A percentile compares a stretch with the other conserved stretches of the same genome.
Conservation (phyloP, 257 asterid species). For the Petrea volubilis region DNA sequence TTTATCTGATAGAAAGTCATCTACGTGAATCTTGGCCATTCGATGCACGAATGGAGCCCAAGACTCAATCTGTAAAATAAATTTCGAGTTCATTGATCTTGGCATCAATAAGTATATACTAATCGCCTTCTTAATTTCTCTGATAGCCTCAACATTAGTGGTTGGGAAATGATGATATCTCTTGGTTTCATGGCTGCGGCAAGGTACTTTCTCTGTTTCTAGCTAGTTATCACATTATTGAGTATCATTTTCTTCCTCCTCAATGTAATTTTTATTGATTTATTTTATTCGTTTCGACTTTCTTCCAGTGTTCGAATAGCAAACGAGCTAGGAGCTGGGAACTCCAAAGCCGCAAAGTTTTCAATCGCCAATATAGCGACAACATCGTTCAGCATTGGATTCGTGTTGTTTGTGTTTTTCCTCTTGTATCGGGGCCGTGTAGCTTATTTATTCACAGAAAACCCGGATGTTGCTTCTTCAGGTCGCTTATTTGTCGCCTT, state of each 20-base stretch:
- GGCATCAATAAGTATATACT: background rate
- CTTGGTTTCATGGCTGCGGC: slow-evolving; percentile 57
- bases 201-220: slow-evolving; percentile 30
- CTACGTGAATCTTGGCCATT: too few relatives aligned
- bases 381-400: slow-evolving; percentile 43
- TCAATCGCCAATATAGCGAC: slow-evolving; percentile 33
- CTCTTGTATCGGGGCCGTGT: slow-evolving; percentile 34
- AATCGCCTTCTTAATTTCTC: background rate
- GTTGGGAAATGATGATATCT: slow-evolving; percentile 58
- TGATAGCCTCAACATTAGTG: slow-evolving; percentile 48
- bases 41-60: too few relatives aligned
- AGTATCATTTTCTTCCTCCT: background rate
- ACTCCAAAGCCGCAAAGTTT: slow-evolving; percentile 45
- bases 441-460: slow-evolving; percentile 40
- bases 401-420: slow-evolving; percentile 33
- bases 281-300: background rate
- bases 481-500: slow-evolving; percentile 37
- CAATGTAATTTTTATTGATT: background rate
- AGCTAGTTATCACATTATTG: background rate
- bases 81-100: too few relatives aligned
- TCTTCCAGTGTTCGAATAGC: slow-evolving; percentile 54
- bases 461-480: slow-evolving; percentile 28
- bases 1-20: too few relatives aligned
- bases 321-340: slow-evolving; percentile 53
- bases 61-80: too few relatives aligned